Evolutionary conservation across 192 early-diverging fungal genomes (phyloP).

Genomic region (Linnemannia schmuckeri): DNA sequence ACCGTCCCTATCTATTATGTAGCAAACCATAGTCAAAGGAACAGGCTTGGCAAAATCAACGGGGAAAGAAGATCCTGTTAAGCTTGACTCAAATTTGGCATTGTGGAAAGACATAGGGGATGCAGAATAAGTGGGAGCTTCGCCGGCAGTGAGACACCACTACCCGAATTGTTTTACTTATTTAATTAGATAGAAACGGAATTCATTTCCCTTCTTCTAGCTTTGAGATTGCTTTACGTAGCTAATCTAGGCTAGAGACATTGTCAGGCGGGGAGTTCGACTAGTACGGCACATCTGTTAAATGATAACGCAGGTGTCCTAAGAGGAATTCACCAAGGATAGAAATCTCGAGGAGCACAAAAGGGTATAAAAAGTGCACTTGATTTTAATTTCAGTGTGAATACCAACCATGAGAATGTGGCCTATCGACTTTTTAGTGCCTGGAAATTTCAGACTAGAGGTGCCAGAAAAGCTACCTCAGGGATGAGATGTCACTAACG

Average conservation of each 20-base stretch:
- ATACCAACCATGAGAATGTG: no score
- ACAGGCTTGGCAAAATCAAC: conserved; percentile 61
- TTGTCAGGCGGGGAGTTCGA: conserved; percentile 30
- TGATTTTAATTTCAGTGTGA: conserved; percentile 28
- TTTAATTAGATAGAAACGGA: conserved; percentile 57
- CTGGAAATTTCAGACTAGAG: no score
- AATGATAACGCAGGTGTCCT: no score
- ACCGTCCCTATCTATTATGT: conserved; percentile 79
- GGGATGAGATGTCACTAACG: no score
- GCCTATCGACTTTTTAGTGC: no score
- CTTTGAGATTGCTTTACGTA: conserved; percentile 26
- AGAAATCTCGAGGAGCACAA: conserved; percentile 19
- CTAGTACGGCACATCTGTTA: conserved; percentile 22
- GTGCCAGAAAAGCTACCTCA: no score
- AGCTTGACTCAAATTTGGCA: conserved; percentile 67
- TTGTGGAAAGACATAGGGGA: conserved; percentile 78
- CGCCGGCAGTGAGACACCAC: conserved; percentile 72
- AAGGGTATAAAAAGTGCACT: not conserved
- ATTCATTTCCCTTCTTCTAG: no score
- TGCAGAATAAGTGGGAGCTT: no score
- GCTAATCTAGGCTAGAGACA: conserved; percentile 27
- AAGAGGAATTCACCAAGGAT: conserved; percentile 19
- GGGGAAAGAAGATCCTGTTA: conserved; percentile 83
- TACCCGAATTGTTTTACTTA: conserved; percentile 76
- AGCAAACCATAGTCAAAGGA: conserved; percentile 78